Evolutionary conservation across 2,329 filamentous ascomycete species (phyloP).

Genomic region (Sordariomycetes sp.): DNA sequence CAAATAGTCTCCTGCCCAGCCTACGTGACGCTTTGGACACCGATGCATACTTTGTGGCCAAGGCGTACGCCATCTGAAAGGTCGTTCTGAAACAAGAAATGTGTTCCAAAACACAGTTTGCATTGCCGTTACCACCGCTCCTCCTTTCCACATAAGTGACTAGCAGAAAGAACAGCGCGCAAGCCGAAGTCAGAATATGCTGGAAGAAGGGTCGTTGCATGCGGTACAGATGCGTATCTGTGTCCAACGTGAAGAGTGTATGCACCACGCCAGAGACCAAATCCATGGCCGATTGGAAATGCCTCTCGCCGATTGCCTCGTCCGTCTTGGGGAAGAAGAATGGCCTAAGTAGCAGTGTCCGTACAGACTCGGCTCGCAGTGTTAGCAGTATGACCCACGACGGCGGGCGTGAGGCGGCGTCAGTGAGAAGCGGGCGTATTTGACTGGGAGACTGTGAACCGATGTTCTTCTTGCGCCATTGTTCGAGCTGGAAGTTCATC

Average conservation of each 20-base stretch:
- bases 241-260: slow-evolving; percentile 2
- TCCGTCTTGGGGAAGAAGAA: slow-evolving; percentile 4
- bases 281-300: background rate
- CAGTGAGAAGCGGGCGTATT: background rate
- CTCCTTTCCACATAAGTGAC: slow-evolving; percentile 4
- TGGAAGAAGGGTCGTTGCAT: slow-evolving; percentile 3
- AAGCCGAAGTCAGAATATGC: slow-evolving; percentile 1
- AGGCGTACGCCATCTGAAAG: slow-evolving; percentile 2
- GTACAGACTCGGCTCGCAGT: slow-evolving; percentile 4
- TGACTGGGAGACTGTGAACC: slow-evolving; percentile 4
- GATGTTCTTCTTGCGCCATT: slow-evolving; percentile 15
- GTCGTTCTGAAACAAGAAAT: slow-evolving; percentile 1
- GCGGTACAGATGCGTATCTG: slow-evolving; percentile 1
- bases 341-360: slow-evolving; percentile 2
- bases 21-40: slow-evolving; percentile 1
- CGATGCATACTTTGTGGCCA: slow-evolving; percentile 1
- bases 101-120: background rate
- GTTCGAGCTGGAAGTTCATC: slow-evolving; percentile 17
- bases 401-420: background rate
- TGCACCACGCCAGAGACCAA: background rate
- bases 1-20: background rate
- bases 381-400: slow-evolving; percentile 3
- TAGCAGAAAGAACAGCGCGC: slow-evolving; percentile 3
- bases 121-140: background rate
- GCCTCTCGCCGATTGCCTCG: background rate